A percentile compares a stretch with the other conserved stretches of the same genome.
Conservation (phyloP, 1,284 basidiomycete species). For the Sanghuangporus baumii region DNA sequence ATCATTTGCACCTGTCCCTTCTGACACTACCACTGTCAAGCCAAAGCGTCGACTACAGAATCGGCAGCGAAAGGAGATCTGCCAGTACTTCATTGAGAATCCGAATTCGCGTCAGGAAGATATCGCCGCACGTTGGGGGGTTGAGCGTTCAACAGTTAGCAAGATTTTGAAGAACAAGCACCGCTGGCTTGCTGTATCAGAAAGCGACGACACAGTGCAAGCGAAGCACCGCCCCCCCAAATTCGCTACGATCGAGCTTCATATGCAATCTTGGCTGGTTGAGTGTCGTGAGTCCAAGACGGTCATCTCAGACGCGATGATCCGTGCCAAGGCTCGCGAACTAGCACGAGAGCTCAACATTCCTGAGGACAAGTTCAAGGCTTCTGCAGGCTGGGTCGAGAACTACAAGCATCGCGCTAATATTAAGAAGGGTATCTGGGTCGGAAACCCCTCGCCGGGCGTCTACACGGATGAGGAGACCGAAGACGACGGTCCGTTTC, state of each 20-base stretch:
- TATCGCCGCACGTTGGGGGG: conserved; percentile 68
- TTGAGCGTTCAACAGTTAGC: conserved; percentile 90
- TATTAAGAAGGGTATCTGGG: conserved; percentile 62
- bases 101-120: conserved; percentile 74
- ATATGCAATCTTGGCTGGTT: conserved; percentile 56
- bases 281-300: conserved; percentile 44
- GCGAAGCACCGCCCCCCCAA: conserved; percentile 73
- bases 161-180: conserved; percentile 85
- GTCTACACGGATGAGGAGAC: not conserved
- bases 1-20: not conserved
- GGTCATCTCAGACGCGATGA: conserved; percentile 62
- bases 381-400: conserved; percentile 85
- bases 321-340: conserved; percentile 67
- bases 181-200: conserved; percentile 70
- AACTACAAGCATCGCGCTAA: conserved; percentile 83
- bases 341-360: conserved; percentile 55
- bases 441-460: conserved; percentile 30
- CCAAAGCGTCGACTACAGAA: conserved; percentile 70
- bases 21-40: conserved; percentile 35
- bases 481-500: not conserved
- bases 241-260: conserved; percentile 71
- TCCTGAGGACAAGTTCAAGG: conserved; percentile 77
- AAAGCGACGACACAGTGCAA: conserved; percentile 49
- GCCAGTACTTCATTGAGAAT: conserved; percentile 56
- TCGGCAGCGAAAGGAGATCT: conserved; percentile 73